These are phyloP conservation scores for Aspergillus spinulosporus DNA, from an alignment of 2,329 filamentous ascomycete species.

Conservation along the genomic window DNA sequence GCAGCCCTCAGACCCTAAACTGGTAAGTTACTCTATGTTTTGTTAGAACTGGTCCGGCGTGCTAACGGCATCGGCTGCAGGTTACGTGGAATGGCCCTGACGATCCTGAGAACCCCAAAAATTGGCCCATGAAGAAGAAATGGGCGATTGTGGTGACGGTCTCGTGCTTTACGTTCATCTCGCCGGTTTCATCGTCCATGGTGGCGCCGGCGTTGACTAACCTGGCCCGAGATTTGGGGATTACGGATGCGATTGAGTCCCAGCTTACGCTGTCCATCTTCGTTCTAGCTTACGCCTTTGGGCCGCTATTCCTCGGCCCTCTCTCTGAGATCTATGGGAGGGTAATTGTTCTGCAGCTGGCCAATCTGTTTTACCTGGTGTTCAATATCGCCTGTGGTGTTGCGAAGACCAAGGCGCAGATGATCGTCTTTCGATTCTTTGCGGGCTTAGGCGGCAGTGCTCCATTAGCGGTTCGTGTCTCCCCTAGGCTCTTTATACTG, in stretches of 20 bases:
- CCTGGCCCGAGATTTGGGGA: slow-evolving; percentile 56
- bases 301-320: slow-evolving; percentile 54
- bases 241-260: slow-evolving; percentile 47
- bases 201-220: slow-evolving; percentile 52
- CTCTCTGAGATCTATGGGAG: slow-evolving; percentile 59
- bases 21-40: slow-evolving; percentile 21
- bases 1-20: slow-evolving; percentile 25
- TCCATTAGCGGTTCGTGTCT: slow-evolving; percentile 49
- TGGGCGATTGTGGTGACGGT: slow-evolving; percentile 59
- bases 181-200: slow-evolving; percentile 65
- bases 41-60: background rate
- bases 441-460: slow-evolving; percentile 61
- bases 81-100: slow-evolving; percentile 56
- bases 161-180: slow-evolving; percentile 61
- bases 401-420: slow-evolving; percentile 52
- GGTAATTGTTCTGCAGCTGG: slow-evolving; percentile 54
- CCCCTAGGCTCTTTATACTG: background rate
- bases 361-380: slow-evolving; percentile 56
- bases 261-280: slow-evolving; percentile 58
- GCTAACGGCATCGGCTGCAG: slow-evolving; percentile 23
- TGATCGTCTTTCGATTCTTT: slow-evolving; percentile 61
- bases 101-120: slow-evolving; percentile 50
- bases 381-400: slow-evolving; percentile 64
- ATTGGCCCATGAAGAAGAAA: slow-evolving; percentile 58
- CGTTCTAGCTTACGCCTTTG: slow-evolving; percentile 55